These are phyloP conservation scores for Colletotrichum shisoi DNA, from an alignment of 2,329 filamentous ascomycete genomes.

Conservation along the genomic window DNA sequence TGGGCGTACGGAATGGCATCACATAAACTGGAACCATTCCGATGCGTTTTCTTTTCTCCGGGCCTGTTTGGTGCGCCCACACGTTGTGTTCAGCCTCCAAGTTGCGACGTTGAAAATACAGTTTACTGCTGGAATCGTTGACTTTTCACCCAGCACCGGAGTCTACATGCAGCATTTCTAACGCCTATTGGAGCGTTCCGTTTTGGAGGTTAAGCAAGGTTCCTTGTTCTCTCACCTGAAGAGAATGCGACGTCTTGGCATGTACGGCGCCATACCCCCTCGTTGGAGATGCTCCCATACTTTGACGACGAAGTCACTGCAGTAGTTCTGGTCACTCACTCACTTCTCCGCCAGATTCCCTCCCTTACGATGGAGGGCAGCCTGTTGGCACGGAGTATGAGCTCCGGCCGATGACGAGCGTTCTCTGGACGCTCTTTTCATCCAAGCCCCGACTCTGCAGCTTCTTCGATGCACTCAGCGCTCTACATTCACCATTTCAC, in stretches of 20 bases:
- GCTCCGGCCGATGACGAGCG: constrained; percentile 15
- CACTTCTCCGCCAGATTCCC: not conserved
- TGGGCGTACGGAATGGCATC: not conserved
- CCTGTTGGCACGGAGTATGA: not conserved
- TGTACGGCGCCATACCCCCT: not conserved
- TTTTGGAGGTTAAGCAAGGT: constrained; percentile 7
- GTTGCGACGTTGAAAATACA: not conserved
- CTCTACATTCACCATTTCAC: not conserved
- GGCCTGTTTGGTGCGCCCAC: constrained; percentile 4
- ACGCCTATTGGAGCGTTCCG: not conserved
- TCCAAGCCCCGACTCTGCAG: constrained; percentile 12
- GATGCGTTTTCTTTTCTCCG: constrained; percentile 33
- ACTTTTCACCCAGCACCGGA: not conserved
- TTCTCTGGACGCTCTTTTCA: not conserved
- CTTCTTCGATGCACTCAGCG: constrained; percentile 4
- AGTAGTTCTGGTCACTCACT: not conserved
- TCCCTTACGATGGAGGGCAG: not conserved
- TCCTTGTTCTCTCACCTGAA: not conserved
- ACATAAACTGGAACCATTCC: constrained; percentile 13
- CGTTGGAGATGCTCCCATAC: not conserved
- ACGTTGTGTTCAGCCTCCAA: constrained; percentile 11
- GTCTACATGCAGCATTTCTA: not conserved
- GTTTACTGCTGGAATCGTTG: not conserved
- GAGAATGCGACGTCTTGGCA: constrained; percentile 33
- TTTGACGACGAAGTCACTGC: not conserved